Base-by-base conservation (phyloP, 2,329 filamentous ascomycete species). In the Colletotrichum tropicale region DNA sequence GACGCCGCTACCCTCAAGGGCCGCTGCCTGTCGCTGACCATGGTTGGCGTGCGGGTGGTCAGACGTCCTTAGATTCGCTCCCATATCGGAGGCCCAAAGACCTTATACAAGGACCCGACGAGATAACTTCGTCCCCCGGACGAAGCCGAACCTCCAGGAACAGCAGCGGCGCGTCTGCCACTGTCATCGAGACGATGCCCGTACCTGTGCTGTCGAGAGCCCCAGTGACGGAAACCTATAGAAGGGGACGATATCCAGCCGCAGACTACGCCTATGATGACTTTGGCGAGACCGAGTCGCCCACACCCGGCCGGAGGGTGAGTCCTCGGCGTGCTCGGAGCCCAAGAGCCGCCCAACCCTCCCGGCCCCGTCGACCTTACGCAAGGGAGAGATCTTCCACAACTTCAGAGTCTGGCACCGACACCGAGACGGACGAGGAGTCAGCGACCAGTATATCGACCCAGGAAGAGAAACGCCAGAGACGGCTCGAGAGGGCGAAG, bases 351-450 rank as follows among this genome's bases (percentile, higher is more conserved):
- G 82, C 82, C 32, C 83, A 84, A 75, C 84, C 83, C 48, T 87
- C 86, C 6, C 85, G 84, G 28, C 84, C 83, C 21, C 74, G 58
- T n/a, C 70, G 34, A 38, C 12, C 55, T 24, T 36, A 74, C 8
- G 79, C 81, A 26, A 85, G 86, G 55, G 81, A 80, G 69, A 80
- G 81, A 52, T 85, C 82, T 30, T 85, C 80, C 68, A 81, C 80
- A 60, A 84, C 80, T 65, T 68, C 85, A 5, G 80, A 83, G 9
- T 82, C 80, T 66, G 86, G 84, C 28, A 85, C 85, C 6, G 86
- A 85, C 21, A 83, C 80, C 66, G 86, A 84, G 30, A 85, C 85
- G 8, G 86, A 85, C 24, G 81, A 81, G 52, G 85, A 85, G 16
- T 85, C 84, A n/a, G 83, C 83, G n/a, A 80, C 80, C 6, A 84